Base-by-base conservation (phyloP, 345 rosid species). In the Erysimum cheiranthoides region DNA sequence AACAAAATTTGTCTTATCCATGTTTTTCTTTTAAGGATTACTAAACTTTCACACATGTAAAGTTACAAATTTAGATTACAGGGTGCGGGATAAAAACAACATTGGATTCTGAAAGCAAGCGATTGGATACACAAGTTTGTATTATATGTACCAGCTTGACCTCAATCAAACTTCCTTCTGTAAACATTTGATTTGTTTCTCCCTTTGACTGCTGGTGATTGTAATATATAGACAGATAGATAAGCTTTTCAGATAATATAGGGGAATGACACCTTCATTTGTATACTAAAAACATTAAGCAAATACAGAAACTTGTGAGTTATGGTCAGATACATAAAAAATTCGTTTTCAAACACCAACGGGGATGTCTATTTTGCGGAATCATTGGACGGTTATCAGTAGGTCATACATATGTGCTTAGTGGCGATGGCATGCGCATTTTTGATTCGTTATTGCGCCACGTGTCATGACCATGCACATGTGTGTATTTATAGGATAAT, bases 41-140 rank as follows among this genome's bases (percentile, higher is more conserved):
- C 36, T 8, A 46, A 47, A 61, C 42, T 56, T 64, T 64, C 66
- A 70, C 66, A 70, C 76, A 56, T 77, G 80, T 77, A 77, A 70
- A 77, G 76, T 36, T 49, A 57, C 66, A 70, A 17, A 62, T 21
- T 62, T 76, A 63, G 75, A 76, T 53, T 35, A 61, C 42, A 61
- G 39, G 61, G 54, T 10, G 18, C 54, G 59, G 59, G 66, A 49
- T 39, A 18, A 21, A 68, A 32, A 51, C 35, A 52, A 5, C 40
- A 61, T 52, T 53, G 49, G 49, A 8, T 60, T 43, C 34, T 38
- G 39, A 27, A 27, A 2, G 68, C 68, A 71, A 11, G 11, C 35
- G 10, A 61, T 16, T 53, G 54, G 46, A 21, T 45, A 21, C 47
- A 21, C 25, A 21, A 17, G 67, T 38, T 57, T 74, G 61, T 75